phyloP scores from a whole-genome alignment of 352 stramenopile species.

The Pythium guiyangense region DNA sequence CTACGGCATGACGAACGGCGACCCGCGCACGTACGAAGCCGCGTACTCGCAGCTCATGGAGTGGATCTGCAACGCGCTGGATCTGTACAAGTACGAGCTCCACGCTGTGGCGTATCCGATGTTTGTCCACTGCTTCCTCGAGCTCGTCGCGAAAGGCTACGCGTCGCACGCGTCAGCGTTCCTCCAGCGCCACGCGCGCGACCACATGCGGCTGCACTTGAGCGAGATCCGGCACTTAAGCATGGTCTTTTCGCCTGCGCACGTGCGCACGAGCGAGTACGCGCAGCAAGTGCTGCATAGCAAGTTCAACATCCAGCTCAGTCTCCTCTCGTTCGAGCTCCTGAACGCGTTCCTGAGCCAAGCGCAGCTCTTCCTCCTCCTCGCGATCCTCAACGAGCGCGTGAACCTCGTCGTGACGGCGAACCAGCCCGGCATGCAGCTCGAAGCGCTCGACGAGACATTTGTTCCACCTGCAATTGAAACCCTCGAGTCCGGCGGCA shows the following conservation, averaged over 20 bases:
- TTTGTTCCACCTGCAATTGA: background rate
- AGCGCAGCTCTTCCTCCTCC: constrained; percentile 66
- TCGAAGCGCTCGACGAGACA: constrained; percentile 59
- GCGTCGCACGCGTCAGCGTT: constrained; percentile 44
- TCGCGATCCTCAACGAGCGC: constrained; percentile 76
- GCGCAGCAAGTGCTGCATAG: constrained; percentile 68
- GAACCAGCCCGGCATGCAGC: constrained; percentile 64
- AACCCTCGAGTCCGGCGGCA: no score
- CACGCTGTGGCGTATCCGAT: constrained; percentile 73
- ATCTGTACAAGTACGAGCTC: constrained; percentile 85
- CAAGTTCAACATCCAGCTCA: constrained; percentile 84
- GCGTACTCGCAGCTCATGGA: constrained; percentile 68
- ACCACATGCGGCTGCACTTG: constrained; percentile 68
- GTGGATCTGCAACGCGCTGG: constrained; percentile 83
- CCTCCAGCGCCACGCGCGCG: constrained; percentile 47
- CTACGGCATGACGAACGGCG: constrained; percentile 56
- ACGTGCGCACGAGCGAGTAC: constrained; percentile 73
- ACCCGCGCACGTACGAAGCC: constrained; percentile 58
- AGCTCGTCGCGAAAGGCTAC: constrained; percentile 68
- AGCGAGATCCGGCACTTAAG: constrained; percentile 62
- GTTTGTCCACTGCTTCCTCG: constrained; percentile 81
- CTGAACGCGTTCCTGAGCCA: constrained; percentile 78
- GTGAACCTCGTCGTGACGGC: constrained; percentile 68
- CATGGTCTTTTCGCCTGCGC: constrained; percentile 55
- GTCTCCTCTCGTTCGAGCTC: constrained; percentile 79